Evolutionary conservation across 2,329 filamentous ascomycete genomes (phyloP).

Genomic region (Colletotrichum sublineola): DNA sequence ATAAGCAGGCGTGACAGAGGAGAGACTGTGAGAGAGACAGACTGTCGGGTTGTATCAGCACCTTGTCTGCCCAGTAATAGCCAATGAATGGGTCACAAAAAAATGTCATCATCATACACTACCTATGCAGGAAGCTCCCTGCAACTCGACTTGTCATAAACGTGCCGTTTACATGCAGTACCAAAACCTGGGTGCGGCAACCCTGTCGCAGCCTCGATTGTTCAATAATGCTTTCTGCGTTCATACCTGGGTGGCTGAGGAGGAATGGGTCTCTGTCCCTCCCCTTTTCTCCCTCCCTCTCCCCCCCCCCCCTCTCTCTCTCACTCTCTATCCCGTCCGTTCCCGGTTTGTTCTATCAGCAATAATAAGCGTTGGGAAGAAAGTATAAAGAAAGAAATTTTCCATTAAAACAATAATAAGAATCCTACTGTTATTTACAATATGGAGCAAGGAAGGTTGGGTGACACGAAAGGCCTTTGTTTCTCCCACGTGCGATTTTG

Average conservation of each 20-base stretch:
- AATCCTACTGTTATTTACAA: not conserved
- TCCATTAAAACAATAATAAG: not conserved
- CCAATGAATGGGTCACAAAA: not conserved
- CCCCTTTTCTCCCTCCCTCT: not conserved
- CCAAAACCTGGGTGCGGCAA: not conserved
- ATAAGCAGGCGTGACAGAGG: not conserved
- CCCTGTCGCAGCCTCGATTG: slow-evolving; percentile 1
- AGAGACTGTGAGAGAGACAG: not conserved
- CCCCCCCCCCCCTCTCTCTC: too few species aligned
- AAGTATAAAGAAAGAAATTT: not conserved
- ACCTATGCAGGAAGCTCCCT: not conserved
- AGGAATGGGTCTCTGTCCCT: not conserved
- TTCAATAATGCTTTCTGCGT: not conserved
- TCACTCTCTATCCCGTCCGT: not conserved
- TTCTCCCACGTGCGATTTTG: slow-evolving; percentile 34
- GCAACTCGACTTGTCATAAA: not conserved
- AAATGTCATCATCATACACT: slow-evolving; percentile 13
- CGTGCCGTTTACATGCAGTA: not conserved
- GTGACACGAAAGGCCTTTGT: not conserved
- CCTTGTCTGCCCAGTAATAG: not conserved
- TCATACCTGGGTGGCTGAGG: not conserved
- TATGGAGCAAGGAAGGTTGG: slow-evolving; percentile 6
- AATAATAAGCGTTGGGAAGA: not conserved
- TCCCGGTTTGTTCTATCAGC: not conserved
- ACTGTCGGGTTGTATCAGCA: not conserved